Evolutionary conservation across 805 yeast genomes (phyloP).

Genomic region (Blastobotrys mokoenaii): DNA sequence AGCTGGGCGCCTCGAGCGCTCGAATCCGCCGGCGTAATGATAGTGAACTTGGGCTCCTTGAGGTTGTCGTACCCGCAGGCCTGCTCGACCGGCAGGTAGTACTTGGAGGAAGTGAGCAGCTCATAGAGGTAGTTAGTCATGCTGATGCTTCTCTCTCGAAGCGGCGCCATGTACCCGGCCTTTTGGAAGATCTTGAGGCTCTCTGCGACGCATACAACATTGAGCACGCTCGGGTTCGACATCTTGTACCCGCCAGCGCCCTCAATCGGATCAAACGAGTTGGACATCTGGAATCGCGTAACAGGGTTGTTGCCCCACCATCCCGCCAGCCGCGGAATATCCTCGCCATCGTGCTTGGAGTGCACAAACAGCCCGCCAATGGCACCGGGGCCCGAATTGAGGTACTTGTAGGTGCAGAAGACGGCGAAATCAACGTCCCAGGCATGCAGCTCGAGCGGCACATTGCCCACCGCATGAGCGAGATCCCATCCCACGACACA

Average conservation of each 20-base stretch:
- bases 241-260: conserved; percentile 86
- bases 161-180: conserved; percentile 53
- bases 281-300: conserved; percentile 72
- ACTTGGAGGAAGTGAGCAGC: conserved; percentile 38
- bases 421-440: conserved; percentile 92
- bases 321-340: conserved; percentile 72
- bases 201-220: conserved; percentile 63
- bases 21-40: conserved; percentile 62
- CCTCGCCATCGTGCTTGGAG: conserved; percentile 33
- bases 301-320: conserved; percentile 90
- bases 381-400: conserved; percentile 91
- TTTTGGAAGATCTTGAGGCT: conserved; percentile 53
- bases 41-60: conserved; percentile 42
- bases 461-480: conserved; percentile 93
- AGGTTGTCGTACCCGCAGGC: not conserved
- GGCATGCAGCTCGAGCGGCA: conserved; percentile 64
- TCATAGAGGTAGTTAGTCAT: conserved; percentile 52
- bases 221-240: conserved; percentile 84
- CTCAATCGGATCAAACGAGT: conserved; percentile 66
- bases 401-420: conserved; percentile 89
- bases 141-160: conserved; percentile 48
- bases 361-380: conserved; percentile 82
- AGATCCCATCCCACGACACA: conserved; percentile 78
- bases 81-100: conserved; percentile 33
- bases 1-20: conserved; percentile 72